Evolutionary conservation across 2,329 filamentous ascomycete genomes (phyloP).

Genomic region (Cladosporium velox): DNA sequence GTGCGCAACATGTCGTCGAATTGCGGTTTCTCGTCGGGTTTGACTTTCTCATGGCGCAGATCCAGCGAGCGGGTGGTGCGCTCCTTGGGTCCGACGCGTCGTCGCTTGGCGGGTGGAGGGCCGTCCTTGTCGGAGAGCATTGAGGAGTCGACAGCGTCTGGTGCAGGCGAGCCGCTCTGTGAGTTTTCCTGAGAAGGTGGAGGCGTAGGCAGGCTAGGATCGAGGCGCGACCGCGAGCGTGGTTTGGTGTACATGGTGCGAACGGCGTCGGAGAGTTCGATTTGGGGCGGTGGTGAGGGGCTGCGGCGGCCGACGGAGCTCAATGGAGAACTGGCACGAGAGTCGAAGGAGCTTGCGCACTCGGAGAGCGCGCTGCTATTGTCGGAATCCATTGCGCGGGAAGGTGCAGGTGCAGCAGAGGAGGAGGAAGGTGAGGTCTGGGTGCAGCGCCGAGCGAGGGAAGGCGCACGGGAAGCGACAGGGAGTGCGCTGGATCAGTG

Average conservation of each 20-base stretch:
- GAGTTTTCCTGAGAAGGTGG: conserved; percentile 49
- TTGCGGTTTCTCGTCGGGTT: conserved; percentile 56
- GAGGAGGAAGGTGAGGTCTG: conserved; percentile 22
- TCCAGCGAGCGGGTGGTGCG: conserved; percentile 83
- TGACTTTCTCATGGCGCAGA: conserved; percentile 58
- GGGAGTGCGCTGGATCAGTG: neutral
- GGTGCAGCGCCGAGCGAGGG: neutral
- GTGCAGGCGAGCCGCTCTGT: conserved; percentile 47
- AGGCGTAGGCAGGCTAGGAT: conserved; percentile 28
- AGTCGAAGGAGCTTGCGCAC: neutral
- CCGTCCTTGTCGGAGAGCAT: conserved; percentile 59
- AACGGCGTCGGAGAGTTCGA: conserved; percentile 20
- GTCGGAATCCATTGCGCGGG: conserved; percentile 23
- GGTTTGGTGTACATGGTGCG: conserved; percentile 18
- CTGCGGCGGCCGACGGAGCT: conserved; percentile 43
- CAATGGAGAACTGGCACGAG: conserved; percentile 39
- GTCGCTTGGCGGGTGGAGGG: conserved; percentile 73
- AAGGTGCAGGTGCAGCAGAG: neutral
- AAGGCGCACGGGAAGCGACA: conserved; percentile 5
- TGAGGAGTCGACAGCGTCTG: conserved; percentile 47
- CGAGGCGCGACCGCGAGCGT: conserved; percentile 23
- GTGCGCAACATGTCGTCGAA: conserved; percentile 72
- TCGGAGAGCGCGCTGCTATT: conserved; percentile 9
- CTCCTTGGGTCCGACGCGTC: conserved; percentile 66
- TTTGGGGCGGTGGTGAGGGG: conserved; percentile 36